Conservation (phyloP, 2,329 filamentous ascomycete genomes). For the Aspergillus sp. region DNA sequence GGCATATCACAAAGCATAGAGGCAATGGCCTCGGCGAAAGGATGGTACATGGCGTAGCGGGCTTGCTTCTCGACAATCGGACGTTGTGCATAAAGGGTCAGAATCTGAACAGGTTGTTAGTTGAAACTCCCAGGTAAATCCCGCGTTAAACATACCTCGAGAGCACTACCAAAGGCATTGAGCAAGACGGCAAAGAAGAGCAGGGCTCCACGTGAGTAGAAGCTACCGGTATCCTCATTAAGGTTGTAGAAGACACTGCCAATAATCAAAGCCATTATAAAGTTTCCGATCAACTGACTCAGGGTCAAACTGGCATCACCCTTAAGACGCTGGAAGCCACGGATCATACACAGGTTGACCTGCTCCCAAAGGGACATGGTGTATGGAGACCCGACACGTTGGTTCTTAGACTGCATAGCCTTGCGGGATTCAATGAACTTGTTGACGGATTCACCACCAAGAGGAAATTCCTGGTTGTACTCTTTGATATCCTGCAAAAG, state of each 20-base stretch:
- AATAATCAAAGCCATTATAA: conserved; percentile 74
- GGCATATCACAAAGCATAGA: conserved; percentile 87
- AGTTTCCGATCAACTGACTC: conserved; percentile 66
- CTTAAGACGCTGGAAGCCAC: conserved; percentile 73
- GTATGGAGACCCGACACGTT: conserved; percentile 72
- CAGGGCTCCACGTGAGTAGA: conserved; percentile 75
- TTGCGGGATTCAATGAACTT: conserved; percentile 43
- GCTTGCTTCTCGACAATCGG: conserved; percentile 89
- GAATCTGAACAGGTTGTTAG: conserved; percentile 54
- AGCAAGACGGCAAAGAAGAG: conserved; percentile 86
- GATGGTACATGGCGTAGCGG: conserved; percentile 85
- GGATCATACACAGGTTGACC: conserved; percentile 73
- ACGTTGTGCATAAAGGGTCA: conserved; percentile 83
- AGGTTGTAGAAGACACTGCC: conserved; percentile 81
- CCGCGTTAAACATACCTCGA: conserved; percentile 55
- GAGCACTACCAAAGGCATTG: conserved; percentile 77
- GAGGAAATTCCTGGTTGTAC: conserved; percentile 43
- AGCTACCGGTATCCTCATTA: conserved; percentile 62
- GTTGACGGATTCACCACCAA: conserved; percentile 42
- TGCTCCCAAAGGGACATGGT: conserved; percentile 78
- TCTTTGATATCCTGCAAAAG: conserved; percentile 46
- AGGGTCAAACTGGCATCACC: conserved; percentile 76
- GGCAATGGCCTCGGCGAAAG: conserved; percentile 80
- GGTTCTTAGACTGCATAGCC: conserved; percentile 45
- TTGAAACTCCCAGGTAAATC: not conserved